Base-by-base conservation (phyloP, 106 monocot genomes). In the Acorus calamus region DNA sequence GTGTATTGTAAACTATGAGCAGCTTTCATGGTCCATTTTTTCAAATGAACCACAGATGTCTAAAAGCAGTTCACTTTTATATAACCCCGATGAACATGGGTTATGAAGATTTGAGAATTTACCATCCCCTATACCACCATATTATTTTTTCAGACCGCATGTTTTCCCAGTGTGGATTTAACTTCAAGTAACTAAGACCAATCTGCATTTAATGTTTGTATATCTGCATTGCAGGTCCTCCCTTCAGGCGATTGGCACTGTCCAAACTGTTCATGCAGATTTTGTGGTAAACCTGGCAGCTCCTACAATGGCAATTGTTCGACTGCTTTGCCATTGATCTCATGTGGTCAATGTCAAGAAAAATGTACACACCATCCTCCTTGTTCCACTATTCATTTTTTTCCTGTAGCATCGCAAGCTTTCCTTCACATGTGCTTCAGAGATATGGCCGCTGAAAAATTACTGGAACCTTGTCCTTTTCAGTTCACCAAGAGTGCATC, bases 191-290 rank as follows among this genome's bases (percentile, higher is more conserved):
- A 28, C 28, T 28, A 28, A 28, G 28, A 28, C 28, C 28, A 28
- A 28, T 28, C 28, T 28, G 28, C 28, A 28, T 28, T 28, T 28
- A 28, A 28, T 28, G 28, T 28, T 28, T 28, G 50, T 13, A n/a
- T 53, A 50, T 47, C 61, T 5, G 55, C 4, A 79, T 61, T 76
- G 45, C 81, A 94, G 94, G 74, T 73, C 77, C 84, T 82, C 71
- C 93, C 93, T 64, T 55, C 79, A 49, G 94, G 86, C 66, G 84
- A 96, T 63, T 88, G 88, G 88, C 68, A 75, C 49, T 88, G 88
- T 60, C 54, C 55, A 11, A 78, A 88, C 60, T 98, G 98, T 71
- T 77, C 77, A 8, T 98, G 98, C 76, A 84, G 65, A 71, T 98
- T 81, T 67, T 98, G 98, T 76, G 77, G 81, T 44, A 10, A 46